A percentile compares a stretch with the other conserved stretches of the same genome.
phyloP scores from a whole-genome alignment of 78 protist genomes.

The Dictyostelium firmibasis region DNA sequence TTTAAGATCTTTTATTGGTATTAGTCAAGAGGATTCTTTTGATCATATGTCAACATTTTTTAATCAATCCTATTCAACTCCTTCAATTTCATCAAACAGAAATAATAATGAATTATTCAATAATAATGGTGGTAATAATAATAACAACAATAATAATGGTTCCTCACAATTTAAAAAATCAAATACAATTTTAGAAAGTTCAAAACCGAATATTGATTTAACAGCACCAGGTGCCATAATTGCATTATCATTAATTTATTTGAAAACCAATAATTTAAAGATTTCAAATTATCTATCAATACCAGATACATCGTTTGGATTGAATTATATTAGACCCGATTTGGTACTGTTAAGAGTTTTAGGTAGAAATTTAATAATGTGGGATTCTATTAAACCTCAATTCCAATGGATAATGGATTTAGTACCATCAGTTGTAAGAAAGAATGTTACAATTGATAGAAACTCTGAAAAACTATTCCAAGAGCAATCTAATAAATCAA shows the following conservation, averaged over 20 bases:
- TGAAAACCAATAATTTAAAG: conserved; percentile 79
- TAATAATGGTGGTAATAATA: not conserved
- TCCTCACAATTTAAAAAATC: not conserved
- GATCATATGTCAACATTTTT: conserved; percentile 6
- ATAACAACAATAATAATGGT: not conserved
- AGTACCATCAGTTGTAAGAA: conserved; percentile 26
- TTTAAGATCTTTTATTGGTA: conserved; percentile 43
- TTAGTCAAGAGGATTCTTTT: conserved; percentile 23
- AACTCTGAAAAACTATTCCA: not conserved
- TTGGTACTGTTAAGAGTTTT: conserved; percentile 79
- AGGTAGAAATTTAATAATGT: conserved; percentile 68
- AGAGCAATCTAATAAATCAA: not conserved
- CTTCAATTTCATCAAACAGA: not conserved
- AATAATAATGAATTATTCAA: not conserved
- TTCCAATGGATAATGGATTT: conserved; percentile 52
- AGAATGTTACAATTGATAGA: not conserved
- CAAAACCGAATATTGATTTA: conserved; percentile 84
- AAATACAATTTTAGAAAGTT: conserved; percentile 35
- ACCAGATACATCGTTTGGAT: conserved; percentile 81
- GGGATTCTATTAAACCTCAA: conserved; percentile 45
- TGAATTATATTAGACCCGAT: conserved; percentile 89
- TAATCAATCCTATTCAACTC: not conserved
- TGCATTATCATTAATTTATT: conserved; percentile 90
- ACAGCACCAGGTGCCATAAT: conserved; percentile 94
- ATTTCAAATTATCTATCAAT: conserved; percentile 68